Percentiles rank a stretch among this genome's conserved stretches.
phyloP scores from a whole-genome alignment of 148 eudicot genomes.

The Heliamphora exappendiculata region DNA sequence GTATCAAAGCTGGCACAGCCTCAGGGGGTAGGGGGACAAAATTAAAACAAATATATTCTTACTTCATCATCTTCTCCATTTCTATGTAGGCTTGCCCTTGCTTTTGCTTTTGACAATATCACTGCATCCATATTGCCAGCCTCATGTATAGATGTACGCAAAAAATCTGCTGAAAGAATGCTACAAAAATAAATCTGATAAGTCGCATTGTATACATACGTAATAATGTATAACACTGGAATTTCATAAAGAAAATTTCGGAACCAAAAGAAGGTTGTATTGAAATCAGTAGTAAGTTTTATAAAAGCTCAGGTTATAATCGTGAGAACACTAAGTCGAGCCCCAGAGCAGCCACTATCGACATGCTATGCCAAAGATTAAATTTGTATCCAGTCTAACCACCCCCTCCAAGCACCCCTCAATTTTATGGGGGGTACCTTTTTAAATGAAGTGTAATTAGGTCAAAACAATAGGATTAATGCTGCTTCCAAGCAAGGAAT shows the following conservation, averaged over 20 bases:
- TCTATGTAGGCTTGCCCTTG: conserved; percentile 32
- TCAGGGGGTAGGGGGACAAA: neutral
- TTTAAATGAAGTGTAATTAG: too few species aligned
- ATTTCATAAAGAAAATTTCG: neutral
- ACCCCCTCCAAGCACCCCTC: too few species aligned
- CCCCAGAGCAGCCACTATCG: too few species aligned
- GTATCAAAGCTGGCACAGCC: too few species aligned
- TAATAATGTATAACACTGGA: neutral
- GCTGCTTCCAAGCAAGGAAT: too few species aligned
- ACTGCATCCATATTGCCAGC: conserved; percentile 54
- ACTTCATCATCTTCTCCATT: conserved; percentile 69
- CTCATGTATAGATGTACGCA: conserved; percentile 72
- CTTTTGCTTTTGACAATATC: conserved; percentile 48
- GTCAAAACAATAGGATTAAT: too few species aligned
- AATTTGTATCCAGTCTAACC: neutral
- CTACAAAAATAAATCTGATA: conserved; percentile 81
- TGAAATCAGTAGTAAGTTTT: neutral
- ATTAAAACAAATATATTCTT: conserved; percentile 16
- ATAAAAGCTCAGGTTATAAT: neutral
- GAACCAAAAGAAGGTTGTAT: conserved; percentile 1
- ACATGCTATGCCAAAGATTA: too few species aligned
- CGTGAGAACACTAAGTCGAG: neutral
- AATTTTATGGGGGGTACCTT: too few species aligned
- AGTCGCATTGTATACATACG: conserved; percentile 33
- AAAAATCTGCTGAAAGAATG: conserved; percentile 99